Conservation (phyloP, 176 grass and related monocot species). For the Triticum monococcum region DNA sequence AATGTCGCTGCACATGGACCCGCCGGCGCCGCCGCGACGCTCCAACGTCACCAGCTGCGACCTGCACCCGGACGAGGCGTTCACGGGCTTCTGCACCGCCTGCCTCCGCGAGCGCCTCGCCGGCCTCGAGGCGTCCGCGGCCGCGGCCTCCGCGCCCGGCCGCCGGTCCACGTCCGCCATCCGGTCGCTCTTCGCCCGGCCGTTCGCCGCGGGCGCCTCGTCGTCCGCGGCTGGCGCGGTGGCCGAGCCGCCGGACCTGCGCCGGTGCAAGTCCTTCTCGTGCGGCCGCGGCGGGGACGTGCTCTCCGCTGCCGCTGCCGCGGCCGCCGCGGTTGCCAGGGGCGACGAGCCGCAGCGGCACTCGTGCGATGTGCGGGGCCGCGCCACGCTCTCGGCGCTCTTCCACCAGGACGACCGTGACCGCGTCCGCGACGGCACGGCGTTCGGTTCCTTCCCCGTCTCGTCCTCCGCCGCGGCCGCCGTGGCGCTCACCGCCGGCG, state of each 20-base stretch:
- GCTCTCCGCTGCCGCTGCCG: background rate
- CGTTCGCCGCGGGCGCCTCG: slow-evolving; percentile 24
- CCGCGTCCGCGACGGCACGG: slow-evolving; percentile 52
- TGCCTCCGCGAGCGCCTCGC: slow-evolving; percentile 92
- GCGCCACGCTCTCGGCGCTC: slow-evolving; percentile 88
- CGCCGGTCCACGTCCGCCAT: slow-evolving; percentile 90
- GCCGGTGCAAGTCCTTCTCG: slow-evolving; percentile 85
- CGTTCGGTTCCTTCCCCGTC: slow-evolving; percentile 39
- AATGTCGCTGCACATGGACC: slow-evolving; percentile 52
- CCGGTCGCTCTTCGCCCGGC: slow-evolving; percentile 67
- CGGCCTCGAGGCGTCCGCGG: slow-evolving; percentile 67
- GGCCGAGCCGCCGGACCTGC: slow-evolving; percentile 49
- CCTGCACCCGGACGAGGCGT: slow-evolving; percentile 80
- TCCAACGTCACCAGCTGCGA: slow-evolving; percentile 62
- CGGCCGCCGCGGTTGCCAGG: background rate
- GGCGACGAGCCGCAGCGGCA: slow-evolving; percentile 75
- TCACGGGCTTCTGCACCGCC: slow-evolving; percentile 88
- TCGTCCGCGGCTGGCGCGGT: slow-evolving; percentile 34
- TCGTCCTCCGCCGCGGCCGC: slow-evolving; percentile 38
- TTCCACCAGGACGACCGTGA: slow-evolving; percentile 91
- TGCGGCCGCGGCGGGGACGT: slow-evolving; percentile 60
- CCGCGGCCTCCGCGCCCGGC: slow-evolving; percentile 45
- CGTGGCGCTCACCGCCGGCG: slow-evolving; percentile 42
- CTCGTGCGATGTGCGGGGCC: slow-evolving; percentile 81
- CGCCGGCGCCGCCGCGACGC: slow-evolving; percentile 48